A percentile compares a stretch with the other conserved stretches of the same genome.
These are phyloP conservation scores for Hymenochaete sp. DNA, from an alignment of 1,284 basidiomycete species.

Conservation along the genomic window DNA sequence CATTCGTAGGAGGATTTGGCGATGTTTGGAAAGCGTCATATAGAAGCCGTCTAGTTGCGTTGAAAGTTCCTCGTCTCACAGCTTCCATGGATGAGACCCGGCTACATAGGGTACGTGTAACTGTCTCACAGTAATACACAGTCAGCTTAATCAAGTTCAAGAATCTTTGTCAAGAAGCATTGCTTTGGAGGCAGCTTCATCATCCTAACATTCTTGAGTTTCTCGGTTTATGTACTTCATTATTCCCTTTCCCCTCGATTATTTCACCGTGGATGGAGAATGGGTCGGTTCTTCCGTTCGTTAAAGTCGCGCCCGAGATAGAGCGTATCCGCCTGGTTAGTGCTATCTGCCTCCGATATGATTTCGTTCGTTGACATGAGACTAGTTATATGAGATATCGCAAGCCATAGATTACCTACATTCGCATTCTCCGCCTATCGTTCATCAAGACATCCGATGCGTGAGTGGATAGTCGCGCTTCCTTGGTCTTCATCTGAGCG, in stretches of 20 bases:
- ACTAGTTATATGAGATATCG: conserved; percentile 4
- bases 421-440: neutral
- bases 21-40: conserved; percentile 4
- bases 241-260: neutral
- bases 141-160: neutral
- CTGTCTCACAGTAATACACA: neutral
- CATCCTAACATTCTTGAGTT: conserved; percentile 8
- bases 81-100: neutral
- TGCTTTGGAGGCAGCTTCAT: conserved; percentile 8
- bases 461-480: neutral
- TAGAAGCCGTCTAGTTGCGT: neutral
- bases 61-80: conserved; percentile 3
- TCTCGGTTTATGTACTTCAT: neutral
- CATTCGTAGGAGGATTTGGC: conserved; percentile 1
- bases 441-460: conserved; percentile 12
- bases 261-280: conserved; percentile 11
- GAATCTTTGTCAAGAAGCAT: conserved; percentile 4
- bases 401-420: conserved; percentile 6
- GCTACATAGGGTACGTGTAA: neutral
- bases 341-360: neutral
- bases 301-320: neutral
- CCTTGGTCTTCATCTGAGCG: neutral
- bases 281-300: conserved; percentile 3
- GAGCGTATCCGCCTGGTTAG: neutral
- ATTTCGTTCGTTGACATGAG: neutral